Base-by-base conservation (phyloP, 2,329 filamentous ascomycete species). In the Alternaria gansuensis region DNA sequence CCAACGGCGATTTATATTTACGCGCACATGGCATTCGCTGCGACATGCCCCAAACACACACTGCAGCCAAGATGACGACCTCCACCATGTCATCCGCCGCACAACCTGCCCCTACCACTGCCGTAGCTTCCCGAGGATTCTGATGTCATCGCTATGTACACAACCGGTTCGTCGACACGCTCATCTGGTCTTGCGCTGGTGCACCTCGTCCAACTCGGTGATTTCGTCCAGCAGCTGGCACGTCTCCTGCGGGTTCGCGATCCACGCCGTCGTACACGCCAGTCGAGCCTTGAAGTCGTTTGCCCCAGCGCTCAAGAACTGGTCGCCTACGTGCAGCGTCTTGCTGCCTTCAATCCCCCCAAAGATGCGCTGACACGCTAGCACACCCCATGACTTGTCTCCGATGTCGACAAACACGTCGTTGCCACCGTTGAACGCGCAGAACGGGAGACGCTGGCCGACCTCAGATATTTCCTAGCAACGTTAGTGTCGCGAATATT, bases 391-490 rank as follows among this genome's bases (percentile, higher is more conserved):
- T 52, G 90, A 93, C 81, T 99, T 99, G 80, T 99, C 95, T 55
- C 95, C 95, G 72, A 99, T 97, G 76, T 99, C 95, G 53, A 99
- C 93, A 78, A 99, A 99, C 40, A 98, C 93, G 76, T 99, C 95
- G 62, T 95, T 94, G 10, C 95, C 95, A 53, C 84, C 95, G 77
- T 99, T 99, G 82, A 99, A 99, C 23, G 95, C 95, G 75, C 95
- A 99, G 74, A 98, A 99, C 0, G 95, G 95, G 31, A 99, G 69
- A 64, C 84, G 77, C 40, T 82, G 78, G 1, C 90, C 90, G 29
- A 90, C 90, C 1, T 85, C 81, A 39, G 89, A 91, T 69, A 93
- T 86, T 78, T 98, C 94, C 78, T 80, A 55, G 10, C 9, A 10
- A 3, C 53, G 57, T 68, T 33, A 70, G 64, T 50, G 62, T 14